Base-by-base conservation (phyloP, 495 filamentous ascomycete species). In the Apiosordaria backusii region DNA sequence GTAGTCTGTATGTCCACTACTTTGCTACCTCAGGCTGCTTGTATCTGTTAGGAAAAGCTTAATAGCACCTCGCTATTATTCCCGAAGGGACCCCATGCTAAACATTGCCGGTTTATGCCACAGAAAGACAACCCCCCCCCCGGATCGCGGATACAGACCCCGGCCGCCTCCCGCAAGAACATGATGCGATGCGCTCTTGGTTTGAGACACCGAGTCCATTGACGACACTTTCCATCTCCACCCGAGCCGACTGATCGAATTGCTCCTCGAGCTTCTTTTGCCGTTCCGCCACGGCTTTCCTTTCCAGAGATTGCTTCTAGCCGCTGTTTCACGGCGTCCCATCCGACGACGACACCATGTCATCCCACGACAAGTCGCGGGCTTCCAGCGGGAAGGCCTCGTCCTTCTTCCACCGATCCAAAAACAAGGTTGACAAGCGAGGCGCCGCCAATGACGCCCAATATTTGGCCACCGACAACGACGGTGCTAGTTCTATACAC, bases 371-470 rank as follows among this genome's bases (percentile, higher is more conserved):
- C 80, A 93, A 94, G 80, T 84, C 88, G 64, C 86, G 91, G 75
- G 90, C 93, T 81, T 93, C 92, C 62, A 87, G 87, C 70, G 89
- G 90, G 68, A 93, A 93, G 80, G 92, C 90, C 60, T 73, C 76
- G 61, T 79, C 76, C 35, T 81, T 83, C 77, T 94, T 97, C 82
- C 95, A 95, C 76, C 87, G 90, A 67, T 85, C 88, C 75, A 92
- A 92, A 77, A 92, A 92, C 76, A 84, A 80, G 75, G 79, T 75
- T 78, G 92, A 92, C 69, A 90, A 86, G 74, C 81, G 83, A 70
- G 81, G 76, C 66, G 74, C 83, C 71, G 76, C 81, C 82, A 64
- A 85, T 78, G 72, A 81, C 79, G 69, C 81, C 77, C 72, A 80
- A 71, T 76, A 84, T 76, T 74, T 81, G 54, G 70, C 79, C 69